Evolutionary conservation across 768 basidiomycete genomes (phyloP).

Genomic region (Grammothele lineata): DNA sequence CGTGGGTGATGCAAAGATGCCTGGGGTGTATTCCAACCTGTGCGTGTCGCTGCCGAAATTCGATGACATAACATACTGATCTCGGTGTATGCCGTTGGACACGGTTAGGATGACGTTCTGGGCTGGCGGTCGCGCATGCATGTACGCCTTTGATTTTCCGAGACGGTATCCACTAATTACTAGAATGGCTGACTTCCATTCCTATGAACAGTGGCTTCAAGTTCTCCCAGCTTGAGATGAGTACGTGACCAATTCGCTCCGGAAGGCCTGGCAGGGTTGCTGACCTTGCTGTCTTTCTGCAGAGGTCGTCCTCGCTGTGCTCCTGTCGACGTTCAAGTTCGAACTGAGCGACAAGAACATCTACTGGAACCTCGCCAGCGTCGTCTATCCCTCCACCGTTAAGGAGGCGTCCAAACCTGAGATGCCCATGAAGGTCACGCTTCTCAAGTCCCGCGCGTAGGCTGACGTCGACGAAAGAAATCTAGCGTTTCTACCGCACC

Average conservation of each 20-base stretch:
- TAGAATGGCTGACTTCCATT: background rate
- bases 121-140: conserved; percentile 25
- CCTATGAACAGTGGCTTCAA: conserved; percentile 17
- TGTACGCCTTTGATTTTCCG: conserved; percentile 12
- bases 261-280: background rate
- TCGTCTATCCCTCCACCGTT: conserved; percentile 21
- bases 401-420: conserved; percentile 5
- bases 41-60: no score
- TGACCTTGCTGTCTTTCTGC: background rate
- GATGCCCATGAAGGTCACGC: conserved; percentile 20
- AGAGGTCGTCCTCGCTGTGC: conserved; percentile 27
- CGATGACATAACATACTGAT: no score
- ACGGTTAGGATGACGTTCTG: conserved; percentile 25
- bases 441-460: no score
- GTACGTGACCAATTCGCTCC: conserved; percentile 1
- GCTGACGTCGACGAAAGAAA: no score
- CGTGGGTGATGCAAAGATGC: conserved; percentile 12
- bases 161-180: background rate
- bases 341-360: conserved; percentile 21
- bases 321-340: conserved; percentile 26
- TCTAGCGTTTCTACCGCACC: no score
- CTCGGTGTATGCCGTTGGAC: background rate
- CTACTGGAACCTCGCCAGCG: conserved; percentile 24
- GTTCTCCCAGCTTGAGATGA: conserved; percentile 20
- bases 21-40: conserved; percentile 17